Evolutionary conservation across 176 grass and related monocot species (phyloP), one percentile per base, ranked within the genome.

Genomic region (Pharus latifolius): DNA sequence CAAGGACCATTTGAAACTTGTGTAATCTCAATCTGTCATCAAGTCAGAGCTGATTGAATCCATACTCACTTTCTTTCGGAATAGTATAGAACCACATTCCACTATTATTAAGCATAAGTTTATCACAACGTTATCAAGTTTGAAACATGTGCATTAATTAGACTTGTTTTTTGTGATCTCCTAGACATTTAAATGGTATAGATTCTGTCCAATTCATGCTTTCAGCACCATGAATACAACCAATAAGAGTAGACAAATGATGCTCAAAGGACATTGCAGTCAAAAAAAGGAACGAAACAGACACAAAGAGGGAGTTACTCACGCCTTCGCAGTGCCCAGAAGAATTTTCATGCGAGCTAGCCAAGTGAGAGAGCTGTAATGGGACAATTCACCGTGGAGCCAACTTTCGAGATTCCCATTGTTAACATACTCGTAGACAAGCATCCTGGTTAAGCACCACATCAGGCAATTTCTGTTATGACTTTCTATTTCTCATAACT

Each of bases 371-470:
- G 73, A 92, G 78, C 93, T 91, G 27, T 70, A 73, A 37, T 85
- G 86, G 48, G 77, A 85, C 83, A 97, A 80, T 69, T 85, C 93
- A 69, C 93, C 93, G 13, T 97, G 93, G 46, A 97, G 86, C 93
- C 93, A 97, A 66, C 91, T 88, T 75, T 97, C 93, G 2, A 97
- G 83, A 78, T 96, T 96, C 18, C 92, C 92, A 45, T 96, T 96
- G 68, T 96, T 96, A 12, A 96, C 92, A 72, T 90, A 97, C 61
- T 97, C 93, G 19, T 97, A 97, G 8, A 97, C 93, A 65, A 97
- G 86, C 93, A 97, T 97, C 83, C 92, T 92, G 83, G 13, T 76
- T 73, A 81, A 23, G 56, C 44, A 85, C 31, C 27, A 88, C 20
- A 82, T 10, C 49, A 76, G 87, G 19, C 41, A 78, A 83, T 60